Percentiles rank a stretch among this genome's conserved stretches.
Evolutionary conservation across 2,329 filamentous ascomycete species (phyloP).

Genomic region (Trichoderma sp.): DNA sequence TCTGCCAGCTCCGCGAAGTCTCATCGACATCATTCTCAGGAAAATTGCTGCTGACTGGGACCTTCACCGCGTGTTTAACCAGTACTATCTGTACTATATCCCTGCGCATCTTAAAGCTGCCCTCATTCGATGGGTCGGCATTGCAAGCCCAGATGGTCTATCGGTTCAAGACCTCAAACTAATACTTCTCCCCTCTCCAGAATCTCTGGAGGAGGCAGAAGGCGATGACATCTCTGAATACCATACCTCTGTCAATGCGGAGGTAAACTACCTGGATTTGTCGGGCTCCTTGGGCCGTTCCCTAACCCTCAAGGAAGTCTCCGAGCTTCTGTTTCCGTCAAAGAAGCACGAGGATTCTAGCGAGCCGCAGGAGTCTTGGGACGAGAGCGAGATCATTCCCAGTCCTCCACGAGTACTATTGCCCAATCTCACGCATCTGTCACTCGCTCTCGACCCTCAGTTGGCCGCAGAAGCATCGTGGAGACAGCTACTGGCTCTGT

Average conservation of each 20-base stretch:
- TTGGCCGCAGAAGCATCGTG: conserved; percentile 48
- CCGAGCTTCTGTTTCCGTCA: conserved; percentile 51
- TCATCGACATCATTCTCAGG: conserved; percentile 54
- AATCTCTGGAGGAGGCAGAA: conserved; percentile 29
- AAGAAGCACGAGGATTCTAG: conserved; percentile 25
- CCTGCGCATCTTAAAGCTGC: conserved; percentile 55
- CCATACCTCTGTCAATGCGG: conserved; percentile 27
- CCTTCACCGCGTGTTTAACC: conserved; percentile 56
- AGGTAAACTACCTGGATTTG: conserved; percentile 56
- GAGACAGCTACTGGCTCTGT: conserved; percentile 59
- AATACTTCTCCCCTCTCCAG: conserved; percentile 43
- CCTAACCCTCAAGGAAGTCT: conserved; percentile 54
- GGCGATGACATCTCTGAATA: not conserved
- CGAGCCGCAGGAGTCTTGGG: conserved; percentile 56
- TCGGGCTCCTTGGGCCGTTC: conserved; percentile 53
- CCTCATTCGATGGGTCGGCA: conserved; percentile 53
- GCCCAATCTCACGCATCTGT: conserved; percentile 62
- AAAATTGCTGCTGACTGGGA: conserved; percentile 57
- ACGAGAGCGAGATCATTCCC: conserved; percentile 40
- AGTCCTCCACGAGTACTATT: conserved; percentile 45
- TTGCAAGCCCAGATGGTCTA: conserved; percentile 48
- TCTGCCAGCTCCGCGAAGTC: conserved; percentile 47
- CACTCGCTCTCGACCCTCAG: conserved; percentile 51
- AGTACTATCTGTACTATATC: conserved; percentile 57
- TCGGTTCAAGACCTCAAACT: conserved; percentile 52